These are phyloP conservation scores for Rheum nobile DNA, from an alignment of 148 eudicot genomes.

Conservation along the genomic window DNA sequence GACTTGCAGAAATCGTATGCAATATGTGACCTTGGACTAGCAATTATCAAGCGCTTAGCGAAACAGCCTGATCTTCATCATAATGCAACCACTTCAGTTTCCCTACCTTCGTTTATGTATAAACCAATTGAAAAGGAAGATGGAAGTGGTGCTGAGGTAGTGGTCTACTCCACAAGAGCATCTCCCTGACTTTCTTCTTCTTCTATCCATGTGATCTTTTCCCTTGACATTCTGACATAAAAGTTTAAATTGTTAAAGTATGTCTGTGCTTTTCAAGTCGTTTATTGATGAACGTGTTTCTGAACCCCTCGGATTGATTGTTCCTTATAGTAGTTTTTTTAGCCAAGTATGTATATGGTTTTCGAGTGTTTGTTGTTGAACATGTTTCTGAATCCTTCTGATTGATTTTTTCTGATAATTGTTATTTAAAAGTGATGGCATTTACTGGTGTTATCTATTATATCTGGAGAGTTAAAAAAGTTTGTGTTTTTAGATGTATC, in stretches of 20 bases:
- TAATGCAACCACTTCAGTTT: slow-evolving; percentile 28
- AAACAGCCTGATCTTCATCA: slow-evolving; percentile 36
- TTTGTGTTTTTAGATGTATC: neutral
- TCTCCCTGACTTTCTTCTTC: neutral
- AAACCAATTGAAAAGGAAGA: slow-evolving; percentile 51
- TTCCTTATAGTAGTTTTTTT: neutral
- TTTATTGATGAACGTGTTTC: neutral
- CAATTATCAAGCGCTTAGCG: slow-evolving; percentile 54
- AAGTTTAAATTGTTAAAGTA: neutral
- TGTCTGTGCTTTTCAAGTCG: neutral
- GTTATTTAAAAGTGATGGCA: neutral
- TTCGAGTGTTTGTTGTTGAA: neutral
- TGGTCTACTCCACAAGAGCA: neutral
- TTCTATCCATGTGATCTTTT: neutral
- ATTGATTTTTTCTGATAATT: neutral
- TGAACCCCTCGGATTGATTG: neutral
- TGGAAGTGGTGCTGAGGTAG: slow-evolving; percentile 32
- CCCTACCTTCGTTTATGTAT: slow-evolving; percentile 52
- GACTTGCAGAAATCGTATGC: slow-evolving; percentile 68
- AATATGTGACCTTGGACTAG: slow-evolving; percentile 74
- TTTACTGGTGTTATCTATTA: neutral
- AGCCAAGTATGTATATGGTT: neutral
- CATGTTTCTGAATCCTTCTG: neutral
- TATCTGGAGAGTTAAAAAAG: neutral
- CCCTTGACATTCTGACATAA: neutral